Evolutionary conservation across 2,329 filamentous ascomycete species (phyloP).

Genomic region (Cryphonectria parasitica): DNA sequence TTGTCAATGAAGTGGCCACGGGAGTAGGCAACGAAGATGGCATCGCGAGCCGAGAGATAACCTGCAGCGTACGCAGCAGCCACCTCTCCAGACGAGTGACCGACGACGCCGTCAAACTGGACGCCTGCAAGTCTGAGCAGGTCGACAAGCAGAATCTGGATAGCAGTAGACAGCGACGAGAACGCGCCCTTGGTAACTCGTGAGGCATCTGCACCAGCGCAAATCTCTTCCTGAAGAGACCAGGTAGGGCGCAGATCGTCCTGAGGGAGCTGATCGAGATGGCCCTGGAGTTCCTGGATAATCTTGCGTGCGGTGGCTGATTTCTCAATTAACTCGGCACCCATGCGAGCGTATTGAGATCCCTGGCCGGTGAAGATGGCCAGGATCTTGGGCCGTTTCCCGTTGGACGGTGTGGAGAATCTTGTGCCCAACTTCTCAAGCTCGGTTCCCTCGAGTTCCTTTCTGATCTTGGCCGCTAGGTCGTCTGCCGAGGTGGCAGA

Average conservation of each 20-base stretch:
- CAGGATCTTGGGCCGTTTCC: not conserved
- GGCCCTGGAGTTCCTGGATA: slow-evolving; percentile 1
- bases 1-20: slow-evolving; percentile 22
- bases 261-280: slow-evolving; percentile 7
- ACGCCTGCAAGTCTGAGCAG: slow-evolving; percentile 35
- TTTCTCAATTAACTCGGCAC: slow-evolving; percentile 37
- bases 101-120: slow-evolving; percentile 33
- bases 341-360: slow-evolving; percentile 41
- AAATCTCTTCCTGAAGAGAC: slow-evolving; percentile 16
- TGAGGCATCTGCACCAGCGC: not conserved
- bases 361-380: slow-evolving; percentile 16
- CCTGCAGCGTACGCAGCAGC: slow-evolving; percentile 20
- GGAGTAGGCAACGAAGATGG: slow-evolving; percentile 35
- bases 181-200: slow-evolving; percentile 21
- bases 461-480: not conserved
- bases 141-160: slow-evolving; percentile 45
- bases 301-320: slow-evolving; percentile 17
- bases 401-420: not conserved
- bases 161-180: slow-evolving; percentile 40
- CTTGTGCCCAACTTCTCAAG: not conserved
- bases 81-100: slow-evolving; percentile 35
- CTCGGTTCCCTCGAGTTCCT: not conserved
- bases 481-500: not conserved
- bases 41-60: slow-evolving; percentile 26
- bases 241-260: slow-evolving; percentile 14